Conservation (phyloP, 73 alveolate genomes). For the Paramecium tetraurelia region DNA sequence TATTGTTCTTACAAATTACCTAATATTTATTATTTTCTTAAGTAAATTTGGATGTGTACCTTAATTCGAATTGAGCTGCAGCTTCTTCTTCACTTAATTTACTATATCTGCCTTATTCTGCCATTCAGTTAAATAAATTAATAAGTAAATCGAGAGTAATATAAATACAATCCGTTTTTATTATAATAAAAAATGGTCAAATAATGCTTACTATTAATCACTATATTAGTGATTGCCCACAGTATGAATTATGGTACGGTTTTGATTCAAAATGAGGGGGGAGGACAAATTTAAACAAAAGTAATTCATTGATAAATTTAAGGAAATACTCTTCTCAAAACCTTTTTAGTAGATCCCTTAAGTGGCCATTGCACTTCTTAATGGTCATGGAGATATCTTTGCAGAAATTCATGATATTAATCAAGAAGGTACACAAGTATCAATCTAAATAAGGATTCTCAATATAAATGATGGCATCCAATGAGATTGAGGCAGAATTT, state of each 20-base stretch:
- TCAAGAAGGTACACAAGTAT: not conserved
- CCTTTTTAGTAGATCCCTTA: not conserved
- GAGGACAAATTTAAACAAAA: not conserved
- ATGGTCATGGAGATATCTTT: not conserved
- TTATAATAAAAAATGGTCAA: constrained; percentile 15
- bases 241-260: not conserved
- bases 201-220: not conserved
- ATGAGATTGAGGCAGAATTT: not conserved
- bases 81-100: constrained; percentile 34
- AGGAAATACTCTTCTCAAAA: not conserved
- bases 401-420: not conserved
- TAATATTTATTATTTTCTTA: constrained; percentile 7
- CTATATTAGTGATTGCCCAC: not conserved
- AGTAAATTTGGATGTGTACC: not conserved
- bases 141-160: not conserved
- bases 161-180: constrained; percentile 14
- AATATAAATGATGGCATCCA: not conserved
- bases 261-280: not conserved
- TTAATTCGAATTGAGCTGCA: constrained; percentile 33
- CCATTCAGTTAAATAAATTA: constrained; percentile 40
- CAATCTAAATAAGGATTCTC: not conserved
- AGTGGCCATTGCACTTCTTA: constrained; percentile 17
- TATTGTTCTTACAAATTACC: constrained; percentile 36
- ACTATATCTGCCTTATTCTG: constrained; percentile 42
- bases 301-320: not conserved